Evolutionary conservation across 106 monocot species (phyloP).

Genomic region (Iris macrosiphon): DNA sequence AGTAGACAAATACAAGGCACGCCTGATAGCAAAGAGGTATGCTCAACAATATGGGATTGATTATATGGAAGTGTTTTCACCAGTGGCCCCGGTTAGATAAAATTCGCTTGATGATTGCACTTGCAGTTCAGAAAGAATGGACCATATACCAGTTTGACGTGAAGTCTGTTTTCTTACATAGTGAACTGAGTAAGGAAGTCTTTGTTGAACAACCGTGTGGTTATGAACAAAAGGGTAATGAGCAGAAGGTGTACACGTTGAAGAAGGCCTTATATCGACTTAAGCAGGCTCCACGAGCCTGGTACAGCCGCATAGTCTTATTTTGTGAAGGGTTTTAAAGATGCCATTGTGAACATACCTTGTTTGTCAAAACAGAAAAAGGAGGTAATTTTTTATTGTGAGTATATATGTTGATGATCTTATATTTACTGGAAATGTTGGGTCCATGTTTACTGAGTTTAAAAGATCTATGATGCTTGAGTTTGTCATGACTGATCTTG

Average conservation of each 20-base stretch:
- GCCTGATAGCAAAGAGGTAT: background rate
- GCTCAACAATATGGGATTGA: background rate
- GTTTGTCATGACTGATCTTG: too few species aligned
- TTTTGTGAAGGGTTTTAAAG: background rate
- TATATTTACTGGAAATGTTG: background rate
- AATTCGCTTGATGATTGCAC: background rate
- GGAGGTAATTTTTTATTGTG: background rate
- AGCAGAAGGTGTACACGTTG: background rate
- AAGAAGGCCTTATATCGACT: background rate
- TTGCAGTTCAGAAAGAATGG: background rate
- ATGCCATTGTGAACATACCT: background rate
- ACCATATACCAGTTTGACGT: too few species aligned
- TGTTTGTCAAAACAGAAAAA: background rate
- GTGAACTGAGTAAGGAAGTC: background rate
- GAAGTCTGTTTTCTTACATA: background rate
- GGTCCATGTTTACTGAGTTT: too few species aligned
- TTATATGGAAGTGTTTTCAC: background rate
- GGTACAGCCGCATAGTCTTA: background rate
- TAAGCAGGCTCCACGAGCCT: background rate
- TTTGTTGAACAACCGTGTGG: background rate
- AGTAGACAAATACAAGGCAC: background rate
- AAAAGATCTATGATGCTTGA: too few species aligned
- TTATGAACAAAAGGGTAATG: background rate
- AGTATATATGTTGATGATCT: constrained; percentile 1
- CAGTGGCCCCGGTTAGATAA: background rate